Conservation (phyloP, 257 asterid species). For the Rauvolfia tetraphylla region DNA sequence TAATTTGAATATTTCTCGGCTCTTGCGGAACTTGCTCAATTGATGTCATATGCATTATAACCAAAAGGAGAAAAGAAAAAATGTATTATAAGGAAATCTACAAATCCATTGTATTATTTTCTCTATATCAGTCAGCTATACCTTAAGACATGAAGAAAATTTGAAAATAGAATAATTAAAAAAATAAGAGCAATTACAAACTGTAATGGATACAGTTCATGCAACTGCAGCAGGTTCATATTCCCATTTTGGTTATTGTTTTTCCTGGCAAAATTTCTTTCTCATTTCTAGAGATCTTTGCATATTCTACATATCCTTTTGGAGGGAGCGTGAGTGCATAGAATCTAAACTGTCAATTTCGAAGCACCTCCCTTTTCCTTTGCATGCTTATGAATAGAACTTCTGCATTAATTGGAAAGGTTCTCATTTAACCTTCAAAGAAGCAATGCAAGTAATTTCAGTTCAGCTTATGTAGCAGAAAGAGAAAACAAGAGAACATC, state of each 20-base stretch:
- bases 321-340: neutral
- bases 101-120: neutral
- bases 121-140: neutral
- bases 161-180: neutral
- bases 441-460: neutral
- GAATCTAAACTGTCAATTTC: neutral
- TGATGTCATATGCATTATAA: neutral
- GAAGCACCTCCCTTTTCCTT: neutral
- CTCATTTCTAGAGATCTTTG: neutral
- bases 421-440: neutral
- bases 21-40: neutral
- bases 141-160: neutral
- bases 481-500: neutral
- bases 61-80: neutral
- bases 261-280: neutral
- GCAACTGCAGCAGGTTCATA: neutral
- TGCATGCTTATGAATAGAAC: neutral
- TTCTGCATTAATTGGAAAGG: neutral
- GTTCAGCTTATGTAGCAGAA: neutral
- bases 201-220: neutral
- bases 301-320: neutral
- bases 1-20: constrained; percentile 3
- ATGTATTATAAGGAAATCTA: neutral
- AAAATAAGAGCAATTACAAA: neutral
- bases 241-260: neutral